Base-by-base conservation (phyloP, 108 stramenopile species). In the Cyclostephanos tholiformis region DNA sequence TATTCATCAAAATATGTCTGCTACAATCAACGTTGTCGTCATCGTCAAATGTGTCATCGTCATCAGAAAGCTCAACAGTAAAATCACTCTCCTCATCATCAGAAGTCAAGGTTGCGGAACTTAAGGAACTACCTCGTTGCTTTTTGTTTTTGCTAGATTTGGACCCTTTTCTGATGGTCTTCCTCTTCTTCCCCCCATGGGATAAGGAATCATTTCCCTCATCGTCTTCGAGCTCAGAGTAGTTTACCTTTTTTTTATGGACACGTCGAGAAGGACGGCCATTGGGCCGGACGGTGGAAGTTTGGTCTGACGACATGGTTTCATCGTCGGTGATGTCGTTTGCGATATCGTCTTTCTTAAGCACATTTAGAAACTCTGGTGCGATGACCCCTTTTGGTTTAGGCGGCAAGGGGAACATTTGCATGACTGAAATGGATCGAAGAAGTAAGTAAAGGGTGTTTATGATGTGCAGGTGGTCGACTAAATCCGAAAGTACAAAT, bases 361-460 rank as follows among this genome's bases (percentile, higher is more conserved):
- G 59, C 22, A 59, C 59, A 30, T 78, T 78, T 20, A 75, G 30
- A 43, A 79, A 79, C 35, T 67, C 82, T 2, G 82, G 76, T 11
- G 76, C 69, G 43, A 77, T 65, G 1, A 79, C 77, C 0, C 77
- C 62, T 35, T 50, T 51, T 4, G 82, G 76, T 39, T 75, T 69
- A 1, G 72, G 77, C 14, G 82, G 82, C 14, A 75, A 63, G 26
- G 82, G 67, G 32, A 81, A 81, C 27, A 81, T 49, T 69, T 58
- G 49, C 67, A 63, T 62, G 25, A 80, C 41, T 41, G 41, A 41
- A 1, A 41, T 41, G 8, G 41, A 41, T 41, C 12, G 41, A 41
- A 41, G 8, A 12, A 41, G 41, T 1, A 41, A 12, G 41, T 41
- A 41, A 10, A 41, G 8, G 8, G 4, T 4, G 4, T 12, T 9